Evolutionary conservation across 129 eudicot species (phyloP), one percentile per base, ranked within the genome.

Genomic region (Smallanthus sonchifolius): DNA sequence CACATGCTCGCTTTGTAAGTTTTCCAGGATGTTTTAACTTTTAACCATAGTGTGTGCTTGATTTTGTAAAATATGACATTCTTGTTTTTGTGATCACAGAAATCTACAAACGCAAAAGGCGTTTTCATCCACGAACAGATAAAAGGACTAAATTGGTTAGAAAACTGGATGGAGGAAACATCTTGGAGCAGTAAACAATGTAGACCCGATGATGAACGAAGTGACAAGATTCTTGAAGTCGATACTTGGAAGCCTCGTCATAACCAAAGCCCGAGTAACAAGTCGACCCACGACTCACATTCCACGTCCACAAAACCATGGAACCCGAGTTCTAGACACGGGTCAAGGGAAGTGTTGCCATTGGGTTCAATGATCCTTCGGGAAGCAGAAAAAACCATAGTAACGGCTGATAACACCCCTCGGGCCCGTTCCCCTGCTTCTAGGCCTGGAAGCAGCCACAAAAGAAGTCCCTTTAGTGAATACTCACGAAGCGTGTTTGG

Each of bases 211-310:
- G 96, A 87, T 55, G 96, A 86, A 71, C 81, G 85, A 59, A 83
- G 70, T 32, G 96, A 86, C 82, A 93, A 93, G 81, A 88, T 93
- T 74, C 97, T 93, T 2, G 98, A 93, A 82, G 86, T 93, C 13
- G 98, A 93, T 76, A 90, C 96, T 2, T 88, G 98, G 97, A 90
- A 86, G 81, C 98, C 96, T 69, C 85, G 56, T 40, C 56, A 57
- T 17, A 74, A 78, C 72, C 75, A 84, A 34, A 83, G 72, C 39
- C 83, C 75, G 43, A 70, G 81, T 20, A 76, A 74, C 75, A 79
- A 64, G 51, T 71, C 82, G 2, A 63, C 74, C 43, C 59, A 55
- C 15, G 40, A 77, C 76, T 69, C 81, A 0, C 38, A 52, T 54
- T 79, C 69, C 63, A 72, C 80, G 15, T 72, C 84, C 44, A 79